Evolutionary conservation across 306 rosid species (phyloP).

Genomic region (Abrus precatorius): DNA sequence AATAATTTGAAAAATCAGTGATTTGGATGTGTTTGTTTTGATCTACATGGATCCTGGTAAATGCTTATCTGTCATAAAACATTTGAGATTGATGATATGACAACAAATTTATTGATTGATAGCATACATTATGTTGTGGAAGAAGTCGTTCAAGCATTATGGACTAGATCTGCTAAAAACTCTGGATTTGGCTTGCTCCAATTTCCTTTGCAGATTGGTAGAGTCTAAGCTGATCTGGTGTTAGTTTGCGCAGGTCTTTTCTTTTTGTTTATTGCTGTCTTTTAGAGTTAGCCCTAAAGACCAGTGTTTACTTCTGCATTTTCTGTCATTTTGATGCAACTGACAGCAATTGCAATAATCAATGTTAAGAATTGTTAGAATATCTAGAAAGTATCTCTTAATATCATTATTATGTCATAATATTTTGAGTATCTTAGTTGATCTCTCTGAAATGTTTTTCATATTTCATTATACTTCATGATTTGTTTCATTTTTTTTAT

Average conservation of each 20-base stretch:
- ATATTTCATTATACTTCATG: not conserved
- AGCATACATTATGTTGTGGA: not conserved
- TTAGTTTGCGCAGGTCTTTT: not conserved
- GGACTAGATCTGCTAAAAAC: not conserved
- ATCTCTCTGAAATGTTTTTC: not conserved
- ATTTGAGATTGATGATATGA: not conserved
- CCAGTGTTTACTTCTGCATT: not conserved
- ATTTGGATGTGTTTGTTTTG: not conserved
- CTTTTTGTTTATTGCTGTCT: constrained; percentile 1
- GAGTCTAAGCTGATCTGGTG: constrained; percentile 13
- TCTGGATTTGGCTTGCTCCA: not conserved
- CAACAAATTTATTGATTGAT: not conserved
- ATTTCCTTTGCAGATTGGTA: not conserved
- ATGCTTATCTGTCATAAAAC: not conserved
- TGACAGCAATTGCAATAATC: constrained; percentile 1
- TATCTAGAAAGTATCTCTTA: constrained; percentile 6
- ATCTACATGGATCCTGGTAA: not conserved
- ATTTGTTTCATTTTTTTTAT: constrained; percentile 7
- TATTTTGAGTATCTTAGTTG: not conserved
- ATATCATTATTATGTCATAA: not conserved
- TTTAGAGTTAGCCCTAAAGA: constrained; percentile 1
- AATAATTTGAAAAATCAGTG: not conserved
- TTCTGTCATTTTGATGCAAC: not conserved
- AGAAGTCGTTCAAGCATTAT: not conserved
- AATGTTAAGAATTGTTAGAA: not conserved